Percentiles rank a stretch among this genome's conserved stretches.
Evolutionary conservation across 371 early-diverging fungal species (phyloP).

Genomic region (Apophysomyces variabilis): DNA sequence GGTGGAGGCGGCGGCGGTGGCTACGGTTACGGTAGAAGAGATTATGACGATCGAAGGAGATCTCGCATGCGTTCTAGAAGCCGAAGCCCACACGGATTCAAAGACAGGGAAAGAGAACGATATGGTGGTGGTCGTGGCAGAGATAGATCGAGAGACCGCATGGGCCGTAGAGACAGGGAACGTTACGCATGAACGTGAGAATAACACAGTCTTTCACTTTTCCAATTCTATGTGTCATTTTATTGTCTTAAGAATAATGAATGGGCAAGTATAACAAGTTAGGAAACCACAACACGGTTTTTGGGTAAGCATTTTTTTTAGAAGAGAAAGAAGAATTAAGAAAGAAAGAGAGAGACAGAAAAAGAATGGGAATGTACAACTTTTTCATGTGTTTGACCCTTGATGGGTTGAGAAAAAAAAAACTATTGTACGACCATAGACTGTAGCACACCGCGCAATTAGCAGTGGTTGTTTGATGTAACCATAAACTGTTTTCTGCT

Average conservation of each 20-base stretch:
- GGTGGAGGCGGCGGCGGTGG: conserved; percentile 39
- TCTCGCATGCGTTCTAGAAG: conserved; percentile 48
- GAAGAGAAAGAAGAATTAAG: too few relatives aligned
- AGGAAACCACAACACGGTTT: neutral
- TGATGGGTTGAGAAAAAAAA: neutral
- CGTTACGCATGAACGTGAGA: conserved; percentile 12
- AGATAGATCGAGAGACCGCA: conserved; percentile 53
- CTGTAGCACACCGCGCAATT: neutral
- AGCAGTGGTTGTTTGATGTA: neutral
- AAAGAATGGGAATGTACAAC: neutral
- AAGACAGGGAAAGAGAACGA: conserved; percentile 46
- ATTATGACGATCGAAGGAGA: conserved; percentile 43
- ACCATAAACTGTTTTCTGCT: neutral
- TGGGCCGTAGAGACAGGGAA: conserved; percentile 52
- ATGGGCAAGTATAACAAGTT: conserved; percentile 5
- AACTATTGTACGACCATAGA: neutral
- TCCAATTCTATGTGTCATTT: neutral
- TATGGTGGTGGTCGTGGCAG: conserved; percentile 52
- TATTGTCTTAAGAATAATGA: conserved; percentile 5
- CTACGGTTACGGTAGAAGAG: conserved; percentile 30
- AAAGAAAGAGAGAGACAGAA: too few relatives aligned
- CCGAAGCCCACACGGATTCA: conserved; percentile 44
- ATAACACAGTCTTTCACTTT: conserved; percentile 7
- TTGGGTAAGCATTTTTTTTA: conserved; percentile 4
- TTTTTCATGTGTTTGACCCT: neutral